These are phyloP conservation scores for Calocera cornea DNA, from an alignment of 768 basidiomycete species.

Conservation along the genomic window DNA sequence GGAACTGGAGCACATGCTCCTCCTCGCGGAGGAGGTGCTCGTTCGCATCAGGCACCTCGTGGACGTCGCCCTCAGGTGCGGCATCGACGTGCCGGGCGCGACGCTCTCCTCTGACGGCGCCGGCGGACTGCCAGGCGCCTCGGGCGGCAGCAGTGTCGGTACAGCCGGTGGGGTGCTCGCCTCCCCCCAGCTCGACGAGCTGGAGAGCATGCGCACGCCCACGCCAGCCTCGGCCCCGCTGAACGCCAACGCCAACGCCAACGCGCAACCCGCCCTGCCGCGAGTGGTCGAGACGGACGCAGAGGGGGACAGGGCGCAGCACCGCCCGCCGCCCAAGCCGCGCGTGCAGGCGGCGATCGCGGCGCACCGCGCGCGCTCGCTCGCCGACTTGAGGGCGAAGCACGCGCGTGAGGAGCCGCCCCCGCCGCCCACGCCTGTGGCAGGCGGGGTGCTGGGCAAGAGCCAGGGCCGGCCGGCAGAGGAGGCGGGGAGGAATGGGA, in stretches of 20 bases:
- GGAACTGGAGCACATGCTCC: slow-evolving; percentile 67
- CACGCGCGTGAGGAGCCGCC: neutral
- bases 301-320: neutral
- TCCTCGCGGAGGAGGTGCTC: slow-evolving; percentile 67
- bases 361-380: neutral
- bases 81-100: slow-evolving; percentile 20
- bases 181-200: neutral
- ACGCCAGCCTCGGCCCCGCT: neutral
- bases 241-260: neutral
- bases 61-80: slow-evolving; percentile 23
- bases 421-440: too few relatives aligned
- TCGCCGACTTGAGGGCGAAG: neutral
- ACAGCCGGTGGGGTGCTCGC: neutral
- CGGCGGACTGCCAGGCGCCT: neutral
- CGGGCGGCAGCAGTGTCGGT: too few relatives aligned
- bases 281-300: neutral
- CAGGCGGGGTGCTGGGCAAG: too few relatives aligned
- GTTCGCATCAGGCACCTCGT: slow-evolving; percentile 69
- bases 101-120: slow-evolving; percentile 11
- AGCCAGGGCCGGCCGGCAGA: too few relatives aligned
- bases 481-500: neutral
- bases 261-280: neutral
- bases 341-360: neutral
- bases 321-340: neutral
- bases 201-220: neutral